Evolutionary conservation across 176 grass and related monocot genomes (phyloP).

Genomic region (Microstegium vimineum): DNA sequence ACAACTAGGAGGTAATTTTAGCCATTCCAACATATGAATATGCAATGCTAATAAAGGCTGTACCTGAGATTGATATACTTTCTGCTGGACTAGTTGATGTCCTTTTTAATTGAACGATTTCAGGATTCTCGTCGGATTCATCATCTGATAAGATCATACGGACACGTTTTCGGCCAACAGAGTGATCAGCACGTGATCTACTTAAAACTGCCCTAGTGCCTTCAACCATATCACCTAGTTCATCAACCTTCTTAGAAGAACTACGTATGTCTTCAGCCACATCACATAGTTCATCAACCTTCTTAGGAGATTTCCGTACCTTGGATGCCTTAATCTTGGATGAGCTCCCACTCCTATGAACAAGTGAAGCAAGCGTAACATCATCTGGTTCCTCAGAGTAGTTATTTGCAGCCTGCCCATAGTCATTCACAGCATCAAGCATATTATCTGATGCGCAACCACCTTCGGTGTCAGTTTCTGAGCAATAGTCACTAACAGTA

Average conservation of each 20-base stretch:
- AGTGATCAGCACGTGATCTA: slow-evolving; percentile 41
- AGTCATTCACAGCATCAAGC: slow-evolving; percentile 17
- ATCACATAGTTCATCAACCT: slow-evolving; percentile 27
- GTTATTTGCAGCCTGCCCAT: slow-evolving; percentile 27
- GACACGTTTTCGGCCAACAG: slow-evolving; percentile 62
- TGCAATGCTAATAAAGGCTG: slow-evolving; percentile 25
- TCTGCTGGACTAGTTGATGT: slow-evolving; percentile 31
- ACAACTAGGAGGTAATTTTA: slow-evolving; percentile 25
- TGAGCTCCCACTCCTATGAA: slow-evolving; percentile 47
- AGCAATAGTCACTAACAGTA: slow-evolving; percentile 58
- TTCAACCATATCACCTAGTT: slow-evolving; percentile 32
- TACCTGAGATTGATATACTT: slow-evolving; percentile 42
- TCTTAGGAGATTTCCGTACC: slow-evolving; percentile 28
- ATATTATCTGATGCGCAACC: slow-evolving; percentile 42
- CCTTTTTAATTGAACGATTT: slow-evolving; percentile 45
- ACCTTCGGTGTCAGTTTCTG: slow-evolving; percentile 86
- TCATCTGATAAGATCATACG: slow-evolving; percentile 90
- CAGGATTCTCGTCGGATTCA: slow-evolving; percentile 57
- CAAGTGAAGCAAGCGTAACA: slow-evolving; percentile 55
- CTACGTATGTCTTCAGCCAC: slow-evolving; percentile 25
- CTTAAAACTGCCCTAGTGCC: slow-evolving; percentile 25
- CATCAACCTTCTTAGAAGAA: slow-evolving; percentile 27
- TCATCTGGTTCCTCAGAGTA: slow-evolving; percentile 48
- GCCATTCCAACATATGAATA: slow-evolving; percentile 9
- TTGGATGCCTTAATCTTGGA: slow-evolving; percentile 43